Percentiles rank a stretch among this genome's conserved stretches.
Conservation (phyloP, 768 basidiomycete species). For the Pilatotrama ljubarskyi region DNA sequence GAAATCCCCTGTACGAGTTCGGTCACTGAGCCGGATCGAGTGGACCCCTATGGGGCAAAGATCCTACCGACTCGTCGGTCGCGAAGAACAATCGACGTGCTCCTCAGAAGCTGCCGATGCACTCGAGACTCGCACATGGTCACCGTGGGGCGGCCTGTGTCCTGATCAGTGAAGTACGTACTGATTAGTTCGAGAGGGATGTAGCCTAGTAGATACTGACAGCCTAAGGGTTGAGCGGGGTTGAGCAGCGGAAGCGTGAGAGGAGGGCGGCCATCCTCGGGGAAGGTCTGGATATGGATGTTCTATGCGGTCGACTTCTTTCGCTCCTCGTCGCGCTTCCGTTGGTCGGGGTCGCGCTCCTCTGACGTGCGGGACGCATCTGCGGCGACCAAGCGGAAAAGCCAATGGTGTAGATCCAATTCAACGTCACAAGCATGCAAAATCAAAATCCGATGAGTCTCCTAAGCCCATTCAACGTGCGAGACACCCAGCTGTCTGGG, state of each 20-base stretch:
- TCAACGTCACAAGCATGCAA: conserved; percentile 53
- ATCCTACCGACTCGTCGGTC: conserved; percentile 6
- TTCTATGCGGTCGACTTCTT: conserved; percentile 49
- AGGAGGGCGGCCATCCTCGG: conserved; percentile 8
- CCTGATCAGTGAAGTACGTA: conserved; percentile 21
- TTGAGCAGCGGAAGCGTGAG: not conserved
- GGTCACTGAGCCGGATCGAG: conserved; percentile 1
- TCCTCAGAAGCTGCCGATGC: not conserved
- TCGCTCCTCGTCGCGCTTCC: conserved; percentile 38
- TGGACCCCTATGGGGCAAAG: conserved; percentile 1
- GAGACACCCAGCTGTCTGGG: conserved; percentile 68
- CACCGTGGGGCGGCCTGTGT: not conserved
- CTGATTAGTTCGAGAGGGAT: conserved; percentile 23
- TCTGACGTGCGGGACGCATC: conserved; percentile 23
- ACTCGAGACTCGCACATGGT: conserved; percentile 16
- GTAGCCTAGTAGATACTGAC: conserved; percentile 22
- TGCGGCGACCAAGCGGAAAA: conserved; percentile 10
- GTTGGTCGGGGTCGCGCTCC: conserved; percentile 32
- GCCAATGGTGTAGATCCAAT: conserved; percentile 8
- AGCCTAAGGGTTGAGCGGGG: not conserved
- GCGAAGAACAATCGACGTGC: conserved; percentile 1
- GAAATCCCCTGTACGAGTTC: conserved; percentile 1
- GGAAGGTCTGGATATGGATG: not conserved
- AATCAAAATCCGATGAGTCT: conserved; percentile 70
- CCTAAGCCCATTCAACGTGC: conserved; percentile 66